These are phyloP conservation scores for Schoenoplectus triqueter DNA, from an alignment of 202 grass and related monocot species.

Conservation along the genomic window DNA sequence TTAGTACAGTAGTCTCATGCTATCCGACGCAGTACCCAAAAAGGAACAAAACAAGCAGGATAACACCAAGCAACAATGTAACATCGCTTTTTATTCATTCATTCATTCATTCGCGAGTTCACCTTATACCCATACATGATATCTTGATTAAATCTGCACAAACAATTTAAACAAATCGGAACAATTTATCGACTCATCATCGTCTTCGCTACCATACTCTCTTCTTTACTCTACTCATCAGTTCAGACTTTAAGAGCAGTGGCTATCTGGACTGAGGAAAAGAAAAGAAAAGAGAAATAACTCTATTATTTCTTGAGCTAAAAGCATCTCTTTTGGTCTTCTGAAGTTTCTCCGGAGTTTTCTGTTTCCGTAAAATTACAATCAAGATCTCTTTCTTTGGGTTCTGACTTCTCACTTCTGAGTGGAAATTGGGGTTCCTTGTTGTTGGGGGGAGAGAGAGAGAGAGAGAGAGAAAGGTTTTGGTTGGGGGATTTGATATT, in stretches of 20 bases:
- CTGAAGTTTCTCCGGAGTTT: background rate
- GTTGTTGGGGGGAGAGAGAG: background rate
- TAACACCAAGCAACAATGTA: slow-evolving; percentile 19
- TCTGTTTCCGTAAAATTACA: background rate
- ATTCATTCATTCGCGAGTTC: background rate
- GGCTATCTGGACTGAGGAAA: background rate
- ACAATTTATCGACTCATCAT: background rate
- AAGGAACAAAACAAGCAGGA: slow-evolving; percentile 31
- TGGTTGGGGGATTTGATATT: background rate
- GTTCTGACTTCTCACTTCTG: background rate
- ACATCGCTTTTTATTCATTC: background rate
- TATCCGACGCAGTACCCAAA: slow-evolving; percentile 14
- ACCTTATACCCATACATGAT: background rate
- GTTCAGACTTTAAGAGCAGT: background rate
- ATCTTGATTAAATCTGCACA: slow-evolving; percentile 7
- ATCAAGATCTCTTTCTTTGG: slow-evolving; percentile 12
- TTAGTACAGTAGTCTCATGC: slow-evolving; percentile 10
- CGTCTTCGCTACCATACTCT: background rate
- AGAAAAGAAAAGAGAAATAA: background rate
- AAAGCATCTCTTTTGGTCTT: background rate
- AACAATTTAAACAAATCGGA: slow-evolving; percentile 5
- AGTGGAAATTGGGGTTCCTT: slow-evolving; percentile 5
- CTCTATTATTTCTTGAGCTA: background rate
- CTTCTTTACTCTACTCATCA: background rate
- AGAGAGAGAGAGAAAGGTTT: background rate